Conservation (phyloP, 345 rosid species). For the Eucalyptus coolabah region DNA sequence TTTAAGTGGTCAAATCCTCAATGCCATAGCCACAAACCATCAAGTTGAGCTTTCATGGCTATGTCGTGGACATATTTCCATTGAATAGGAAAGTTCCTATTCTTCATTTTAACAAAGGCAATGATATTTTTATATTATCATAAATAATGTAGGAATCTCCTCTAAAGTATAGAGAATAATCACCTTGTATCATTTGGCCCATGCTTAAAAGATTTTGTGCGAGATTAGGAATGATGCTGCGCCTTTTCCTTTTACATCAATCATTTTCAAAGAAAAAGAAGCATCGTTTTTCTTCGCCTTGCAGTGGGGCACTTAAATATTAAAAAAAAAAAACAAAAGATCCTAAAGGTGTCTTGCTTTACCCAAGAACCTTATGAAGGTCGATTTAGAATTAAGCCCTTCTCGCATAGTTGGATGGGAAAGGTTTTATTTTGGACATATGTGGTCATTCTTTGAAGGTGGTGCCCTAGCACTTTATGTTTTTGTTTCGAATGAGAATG, state of each 20-base stretch:
- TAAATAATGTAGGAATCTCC: neutral
- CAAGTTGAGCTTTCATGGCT: neutral
- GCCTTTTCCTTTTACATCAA: neutral
- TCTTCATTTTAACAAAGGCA: too few species aligned
- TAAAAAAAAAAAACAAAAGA: too few species aligned
- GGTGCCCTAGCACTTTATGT: neutral
- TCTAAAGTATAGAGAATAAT: neutral
- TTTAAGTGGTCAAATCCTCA: neutral
- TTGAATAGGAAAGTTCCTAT: neutral
- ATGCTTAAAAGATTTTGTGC: neutral
- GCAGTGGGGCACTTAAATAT: neutral
- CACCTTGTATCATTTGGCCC: too few species aligned
- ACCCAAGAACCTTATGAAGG: neutral
- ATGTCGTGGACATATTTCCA: too few species aligned
- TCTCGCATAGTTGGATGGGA: neutral
- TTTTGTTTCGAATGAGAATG: neutral
- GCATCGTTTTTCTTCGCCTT: neutral
- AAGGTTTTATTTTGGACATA: neutral
- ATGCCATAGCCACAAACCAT: neutral
- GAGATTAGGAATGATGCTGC: fast-evolving
- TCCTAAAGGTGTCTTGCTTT: neutral
- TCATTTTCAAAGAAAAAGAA: neutral
- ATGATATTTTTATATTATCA: neutral
- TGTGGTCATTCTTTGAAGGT: neutral
- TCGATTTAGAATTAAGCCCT: neutral